phyloP scores from a whole-genome alignment of 1,284 basidiomycete genomes.

The Melampsora larici-populina region DNA sequence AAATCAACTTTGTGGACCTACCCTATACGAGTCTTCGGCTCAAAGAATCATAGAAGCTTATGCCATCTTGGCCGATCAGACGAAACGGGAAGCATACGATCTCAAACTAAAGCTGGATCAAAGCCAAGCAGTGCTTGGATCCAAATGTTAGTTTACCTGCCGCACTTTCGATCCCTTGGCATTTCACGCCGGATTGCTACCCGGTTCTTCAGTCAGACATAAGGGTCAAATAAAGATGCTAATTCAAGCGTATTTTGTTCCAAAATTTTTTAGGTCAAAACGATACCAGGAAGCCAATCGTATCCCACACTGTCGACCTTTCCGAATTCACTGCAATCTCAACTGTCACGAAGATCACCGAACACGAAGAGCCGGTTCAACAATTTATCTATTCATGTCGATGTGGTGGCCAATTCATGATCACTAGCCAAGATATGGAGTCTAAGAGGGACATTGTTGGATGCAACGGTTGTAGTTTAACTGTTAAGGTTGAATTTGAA shows the following conservation, averaged over 20 bases:
- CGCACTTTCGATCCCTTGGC: too few species aligned
- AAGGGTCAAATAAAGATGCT: neutral
- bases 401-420: slow-evolving; percentile 34
- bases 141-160: neutral
- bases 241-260: neutral
- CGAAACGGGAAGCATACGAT: slow-evolving; percentile 11
- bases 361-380: neutral
- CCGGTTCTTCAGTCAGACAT: too few species aligned
- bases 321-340: slow-evolving; percentile 26
- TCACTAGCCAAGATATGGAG: slow-evolving; percentile 15
- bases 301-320: slow-evolving; percentile 27
- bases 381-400: slow-evolving; percentile 22
- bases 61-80: slow-evolving; percentile 4
- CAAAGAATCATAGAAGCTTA: slow-evolving; percentile 32
- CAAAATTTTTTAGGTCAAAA: neutral
- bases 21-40: neutral
- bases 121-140: neutral
- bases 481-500: slow-evolving; percentile 25
- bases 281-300: neutral
- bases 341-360: neutral
- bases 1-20: neutral
- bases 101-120: neutral
- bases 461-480: slow-evolving; percentile 32
- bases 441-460: slow-evolving; percentile 9
- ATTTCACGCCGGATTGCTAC: neutral